Conservation (phyloP, 2,329 filamentous ascomycete species). For the Fusarium sp. region DNA sequence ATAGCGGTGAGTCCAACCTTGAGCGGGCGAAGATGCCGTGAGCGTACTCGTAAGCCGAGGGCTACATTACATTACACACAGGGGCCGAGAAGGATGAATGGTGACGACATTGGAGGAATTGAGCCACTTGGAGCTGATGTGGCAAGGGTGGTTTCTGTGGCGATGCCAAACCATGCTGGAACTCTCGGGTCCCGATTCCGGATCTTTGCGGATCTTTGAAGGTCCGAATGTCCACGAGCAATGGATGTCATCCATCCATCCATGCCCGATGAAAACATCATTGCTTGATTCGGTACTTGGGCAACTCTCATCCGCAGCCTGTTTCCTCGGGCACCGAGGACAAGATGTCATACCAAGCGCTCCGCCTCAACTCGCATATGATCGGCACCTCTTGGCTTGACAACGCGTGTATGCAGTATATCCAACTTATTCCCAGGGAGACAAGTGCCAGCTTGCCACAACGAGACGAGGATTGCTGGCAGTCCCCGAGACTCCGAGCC, state of each 20-base stretch:
- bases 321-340: not conserved
- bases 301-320: not conserved
- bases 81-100: slow-evolving; percentile 19
- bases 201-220: slow-evolving; percentile 21
- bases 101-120: slow-evolving; percentile 32
- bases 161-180: not conserved
- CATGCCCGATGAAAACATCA: not conserved
- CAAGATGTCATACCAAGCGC: slow-evolving; percentile 5
- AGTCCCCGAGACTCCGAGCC: slow-evolving; percentile 13
- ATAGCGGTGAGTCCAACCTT: slow-evolving; percentile 9
- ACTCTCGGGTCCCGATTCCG: slow-evolving; percentile 17
- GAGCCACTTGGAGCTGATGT: slow-evolving; percentile 23
- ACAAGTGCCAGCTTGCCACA: not conserved
- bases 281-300: not conserved
- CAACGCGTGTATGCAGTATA: not conserved
- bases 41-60: not conserved
- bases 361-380: slow-evolving; percentile 2
- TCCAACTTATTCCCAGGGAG: not conserved
- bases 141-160: slow-evolving; percentile 25
- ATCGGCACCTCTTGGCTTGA: not conserved
- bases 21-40: not conserved
- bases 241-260: not conserved
- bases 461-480: slow-evolving; percentile 4
- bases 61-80: not conserved
- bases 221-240: slow-evolving; percentile 22